Conservation (phyloP, 495 filamentous ascomycete genomes). For the Aspergillus nanangensis region DNA sequence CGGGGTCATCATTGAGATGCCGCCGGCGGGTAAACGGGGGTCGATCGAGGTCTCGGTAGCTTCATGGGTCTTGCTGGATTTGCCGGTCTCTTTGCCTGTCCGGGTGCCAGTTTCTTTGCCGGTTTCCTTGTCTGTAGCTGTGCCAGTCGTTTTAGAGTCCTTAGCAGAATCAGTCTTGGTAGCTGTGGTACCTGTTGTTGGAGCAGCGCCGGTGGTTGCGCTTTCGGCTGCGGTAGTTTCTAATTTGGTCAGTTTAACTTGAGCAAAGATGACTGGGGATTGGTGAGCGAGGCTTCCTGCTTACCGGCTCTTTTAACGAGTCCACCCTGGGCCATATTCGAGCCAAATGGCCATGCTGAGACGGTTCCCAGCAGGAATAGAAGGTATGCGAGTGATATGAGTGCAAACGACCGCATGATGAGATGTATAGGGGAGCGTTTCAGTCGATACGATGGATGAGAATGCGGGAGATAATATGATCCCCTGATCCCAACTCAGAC, state of each 20-base stretch:
- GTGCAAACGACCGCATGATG: constrained; percentile 30
- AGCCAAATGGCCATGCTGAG: constrained; percentile 45
- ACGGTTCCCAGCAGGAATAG: constrained; percentile 44
- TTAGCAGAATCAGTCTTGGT: constrained; percentile 19
- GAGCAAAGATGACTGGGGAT: neutral
- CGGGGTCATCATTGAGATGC: constrained; percentile 80
- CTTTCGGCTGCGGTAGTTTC: constrained; percentile 19
- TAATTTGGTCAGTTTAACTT: constrained; percentile 7
- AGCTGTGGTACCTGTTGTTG: constrained; percentile 15
- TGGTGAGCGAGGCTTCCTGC: too few relatives aligned
- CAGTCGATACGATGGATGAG: too few relatives aligned
- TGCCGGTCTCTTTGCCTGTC: constrained; percentile 19
- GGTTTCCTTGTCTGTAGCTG: constrained; percentile 16
- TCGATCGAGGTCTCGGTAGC: constrained; percentile 47
- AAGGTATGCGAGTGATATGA: constrained; percentile 29
- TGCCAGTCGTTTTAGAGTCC: constrained; percentile 8
- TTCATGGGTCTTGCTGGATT: constrained; percentile 28
- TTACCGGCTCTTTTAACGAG: constrained; percentile 33
- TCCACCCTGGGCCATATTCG: constrained; percentile 23
- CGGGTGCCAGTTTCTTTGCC: constrained; percentile 13
- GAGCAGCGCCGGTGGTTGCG: constrained; percentile 18
- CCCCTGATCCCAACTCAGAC: too few relatives aligned
- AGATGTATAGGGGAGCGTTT: neutral
- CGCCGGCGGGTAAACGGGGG: constrained; percentile 61
- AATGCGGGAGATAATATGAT: too few relatives aligned